Base-by-base conservation (phyloP, 225 moss, liverwort and hornwort genomes). In the Lunularia cruciata region DNA sequence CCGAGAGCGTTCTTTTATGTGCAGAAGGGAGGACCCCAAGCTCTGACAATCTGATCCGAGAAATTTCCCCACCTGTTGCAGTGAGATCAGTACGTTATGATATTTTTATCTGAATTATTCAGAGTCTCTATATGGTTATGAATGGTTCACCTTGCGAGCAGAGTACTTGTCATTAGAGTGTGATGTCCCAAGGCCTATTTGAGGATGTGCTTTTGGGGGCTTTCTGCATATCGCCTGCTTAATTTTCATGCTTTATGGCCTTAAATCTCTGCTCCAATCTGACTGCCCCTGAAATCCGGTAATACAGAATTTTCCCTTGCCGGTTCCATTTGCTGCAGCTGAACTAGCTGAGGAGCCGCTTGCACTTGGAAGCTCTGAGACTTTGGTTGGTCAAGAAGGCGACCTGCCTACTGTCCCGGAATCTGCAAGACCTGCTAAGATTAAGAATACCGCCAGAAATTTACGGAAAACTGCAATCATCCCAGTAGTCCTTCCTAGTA, bases 261-360 rank as follows among this genome's bases (percentile, higher is more conserved):
- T 16, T 43, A 43, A 10, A 11, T 11, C 16, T 43, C 16, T 43
- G 43, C 43, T n/a, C n/a, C n/a, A n/a, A n/a, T n/a, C n/a, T n/a
- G n/a, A n/a, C n/a, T n/a, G n/a, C n/a, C n/a, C n/a, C n/a, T n/a
- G n/a, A n/a, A n/a, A n/a, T n/a, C n/a, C n/a, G n/a, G n/a, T n/a
- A n/a, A n/a, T n/a, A n/a, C 65, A 65, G 65, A 47, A 13, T 30
- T 65, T 65, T 65, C 65, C 65, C 9, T 3, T 65, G 7, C 65
- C 65, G 6, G 18, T 31, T 16, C 7, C 18, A 8, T 8, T 4
- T 1, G 22, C 60, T 8, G 10, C 36, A 34, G 23, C 14, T 35
- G 37, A 22, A 67, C 19, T 11, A 8, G 51, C 23, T 19, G 67
- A 67, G 6, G 37, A n/a, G 13, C 40, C 6, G 6, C 51, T 7